phyloP scores from a whole-genome alignment of 805 yeast genomes.

The Crinitomyces ghanaensis region DNA sequence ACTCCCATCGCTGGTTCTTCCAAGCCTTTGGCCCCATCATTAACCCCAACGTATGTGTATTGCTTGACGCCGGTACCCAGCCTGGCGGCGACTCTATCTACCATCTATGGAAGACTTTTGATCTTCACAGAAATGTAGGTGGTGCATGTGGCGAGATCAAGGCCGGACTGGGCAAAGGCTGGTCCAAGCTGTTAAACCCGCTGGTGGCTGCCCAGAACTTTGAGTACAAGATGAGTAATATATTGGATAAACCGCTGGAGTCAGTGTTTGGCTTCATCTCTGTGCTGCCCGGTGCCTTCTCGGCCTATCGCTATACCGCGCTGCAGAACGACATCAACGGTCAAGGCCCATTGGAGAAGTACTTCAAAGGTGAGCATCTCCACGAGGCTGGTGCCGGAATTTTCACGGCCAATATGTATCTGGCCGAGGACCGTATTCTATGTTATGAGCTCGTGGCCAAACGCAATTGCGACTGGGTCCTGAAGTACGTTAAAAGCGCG shows the following conservation, averaged over 20 bases:
- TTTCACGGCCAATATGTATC: slow-evolving; percentile 90
- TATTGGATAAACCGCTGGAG: slow-evolving; percentile 92
- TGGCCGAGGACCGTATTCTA: slow-evolving; percentile 91
- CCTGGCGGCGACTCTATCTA: slow-evolving; percentile 78
- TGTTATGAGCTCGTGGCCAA: slow-evolving; percentile 96
- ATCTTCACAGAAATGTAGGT: slow-evolving; percentile 65
- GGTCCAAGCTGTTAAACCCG: slow-evolving; percentile 57
- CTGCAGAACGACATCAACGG: slow-evolving; percentile 57
- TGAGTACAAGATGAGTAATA: slow-evolving; percentile 92
- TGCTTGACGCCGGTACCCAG: slow-evolving; percentile 90
- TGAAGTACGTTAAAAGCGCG: slow-evolving; percentile 78
- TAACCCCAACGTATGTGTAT: slow-evolving; percentile 80
- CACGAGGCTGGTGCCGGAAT: slow-evolving; percentile 63
- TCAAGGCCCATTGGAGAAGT: slow-evolving; percentile 74
- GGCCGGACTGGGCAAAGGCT: slow-evolving; percentile 62
- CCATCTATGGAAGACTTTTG: slow-evolving; percentile 81
- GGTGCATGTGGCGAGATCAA: slow-evolving; percentile 98
- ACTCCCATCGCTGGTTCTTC: slow-evolving; percentile 96
- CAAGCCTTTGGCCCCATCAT: slow-evolving; percentile 88
- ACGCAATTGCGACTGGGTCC: slow-evolving; percentile 55
- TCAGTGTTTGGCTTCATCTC: slow-evolving; percentile 89
- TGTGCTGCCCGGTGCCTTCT: slow-evolving; percentile 93
- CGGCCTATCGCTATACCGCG: slow-evolving; percentile 84
- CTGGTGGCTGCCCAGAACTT: slow-evolving; percentile 93
- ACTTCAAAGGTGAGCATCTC: slow-evolving; percentile 84